phyloP scores from a whole-genome alignment of 768 basidiomycete species.

The Hydnum rufescens region DNA sequence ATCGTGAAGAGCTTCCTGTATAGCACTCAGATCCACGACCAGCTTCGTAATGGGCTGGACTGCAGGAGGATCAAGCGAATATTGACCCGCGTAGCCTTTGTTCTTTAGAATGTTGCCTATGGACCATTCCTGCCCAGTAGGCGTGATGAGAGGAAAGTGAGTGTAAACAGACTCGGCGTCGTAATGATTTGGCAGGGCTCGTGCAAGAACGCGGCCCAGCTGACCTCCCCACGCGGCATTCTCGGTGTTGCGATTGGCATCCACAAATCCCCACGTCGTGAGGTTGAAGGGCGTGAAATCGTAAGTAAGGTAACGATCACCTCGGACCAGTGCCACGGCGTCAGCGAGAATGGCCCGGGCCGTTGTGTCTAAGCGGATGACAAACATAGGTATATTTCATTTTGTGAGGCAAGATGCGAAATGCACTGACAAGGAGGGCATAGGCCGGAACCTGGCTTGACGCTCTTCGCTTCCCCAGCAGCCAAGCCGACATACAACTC shows the following conservation, averaged over 20 bases:
- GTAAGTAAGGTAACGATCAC: slow-evolving; percentile 64
- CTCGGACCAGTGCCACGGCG: slow-evolving; percentile 70
- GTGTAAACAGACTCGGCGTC: slow-evolving; percentile 52
- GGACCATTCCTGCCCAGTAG: slow-evolving; percentile 20
- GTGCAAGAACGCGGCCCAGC: slow-evolving; percentile 31
- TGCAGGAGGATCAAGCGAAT: slow-evolving; percentile 34
- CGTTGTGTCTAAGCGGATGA: slow-evolving; percentile 30
- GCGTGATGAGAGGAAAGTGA: slow-evolving; percentile 77
- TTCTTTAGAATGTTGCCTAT: slow-evolving; percentile 43
- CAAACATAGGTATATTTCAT: background rate
- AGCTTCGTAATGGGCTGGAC: slow-evolving; percentile 10
- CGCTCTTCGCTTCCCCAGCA: slow-evolving; percentile 56
- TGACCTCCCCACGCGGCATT: slow-evolving; percentile 20
- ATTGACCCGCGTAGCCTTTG: slow-evolving; percentile 32
- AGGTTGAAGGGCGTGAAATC: slow-evolving; percentile 63
- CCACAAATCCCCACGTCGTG: slow-evolving; percentile 46
- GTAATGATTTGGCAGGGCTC: slow-evolving; percentile 51
- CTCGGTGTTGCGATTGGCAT: background rate
- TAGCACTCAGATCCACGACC: slow-evolving; percentile 15
- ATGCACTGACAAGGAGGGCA: slow-evolving; percentile 76
- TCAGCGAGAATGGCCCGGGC: slow-evolving; percentile 70
- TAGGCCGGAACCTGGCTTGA: slow-evolving; percentile 61
- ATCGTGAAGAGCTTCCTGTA: background rate
- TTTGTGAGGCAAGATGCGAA: slow-evolving; percentile 9
- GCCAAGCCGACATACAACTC: slow-evolving; percentile 70